A percentile compares a stretch with the other conserved stretches of the same genome.
Evolutionary conservation across 2,329 filamentous ascomycete species (phyloP).

Genomic region (Botrytis aclada): DNA sequence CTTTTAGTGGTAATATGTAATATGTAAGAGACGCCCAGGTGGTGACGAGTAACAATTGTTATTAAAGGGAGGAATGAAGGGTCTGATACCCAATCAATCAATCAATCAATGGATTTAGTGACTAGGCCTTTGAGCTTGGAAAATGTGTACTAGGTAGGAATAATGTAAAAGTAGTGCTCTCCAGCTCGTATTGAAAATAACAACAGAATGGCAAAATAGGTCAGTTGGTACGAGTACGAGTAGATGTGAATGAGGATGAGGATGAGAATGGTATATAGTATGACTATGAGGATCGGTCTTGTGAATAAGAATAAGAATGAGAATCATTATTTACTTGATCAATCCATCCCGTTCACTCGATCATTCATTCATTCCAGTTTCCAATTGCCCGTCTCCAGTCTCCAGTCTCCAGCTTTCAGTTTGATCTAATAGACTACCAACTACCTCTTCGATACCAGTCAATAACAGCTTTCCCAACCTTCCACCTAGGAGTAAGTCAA

Average conservation of each 20-base stretch:
- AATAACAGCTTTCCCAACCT: neutral
- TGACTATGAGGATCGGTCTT: too few relatives aligned
- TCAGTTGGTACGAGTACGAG: neutral
- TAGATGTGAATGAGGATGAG: neutral
- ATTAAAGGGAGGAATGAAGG: constrained; percentile 8
- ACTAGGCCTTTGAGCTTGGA: neutral
- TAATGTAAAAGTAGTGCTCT: neutral
- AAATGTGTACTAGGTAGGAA: neutral
- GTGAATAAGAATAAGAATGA: neutral
- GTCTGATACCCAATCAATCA: neutral
- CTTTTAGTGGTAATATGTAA: neutral
- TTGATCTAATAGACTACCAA: neutral
- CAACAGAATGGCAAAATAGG: neutral
- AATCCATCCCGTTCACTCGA: neutral
- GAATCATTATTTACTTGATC: neutral
- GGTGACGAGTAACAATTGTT: neutral
- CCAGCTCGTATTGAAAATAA: neutral
- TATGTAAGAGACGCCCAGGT: neutral
- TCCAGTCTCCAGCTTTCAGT: neutral
- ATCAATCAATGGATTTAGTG: neutral
- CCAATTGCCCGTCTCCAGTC: too few relatives aligned
- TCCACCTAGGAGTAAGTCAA: too few relatives aligned
- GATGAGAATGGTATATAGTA: too few relatives aligned
- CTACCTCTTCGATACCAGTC: neutral
- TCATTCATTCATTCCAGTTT: neutral